A percentile compares a stretch with the other conserved stretches of the same genome.
These are phyloP conservation scores for Aspergillus affinis DNA, from an alignment of 495 filamentous ascomycete genomes.

Conservation along the genomic window DNA sequence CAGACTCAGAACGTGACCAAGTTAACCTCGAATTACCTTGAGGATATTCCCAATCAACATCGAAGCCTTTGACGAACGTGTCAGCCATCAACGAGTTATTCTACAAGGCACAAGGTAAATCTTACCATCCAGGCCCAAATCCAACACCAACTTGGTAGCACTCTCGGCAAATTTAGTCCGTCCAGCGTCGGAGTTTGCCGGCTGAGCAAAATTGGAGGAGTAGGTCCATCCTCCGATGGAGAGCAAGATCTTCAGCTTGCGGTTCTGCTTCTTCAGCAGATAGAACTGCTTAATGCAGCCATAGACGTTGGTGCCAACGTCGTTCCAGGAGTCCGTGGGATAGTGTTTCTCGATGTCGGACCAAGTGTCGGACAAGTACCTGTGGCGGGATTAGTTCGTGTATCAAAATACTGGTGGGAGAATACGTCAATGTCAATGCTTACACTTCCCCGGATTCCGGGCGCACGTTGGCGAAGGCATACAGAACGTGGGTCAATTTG, in stretches of 20 bases:
- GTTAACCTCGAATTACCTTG: conserved; percentile 26
- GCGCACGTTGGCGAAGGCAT: conserved; percentile 82
- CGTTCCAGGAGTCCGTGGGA: conserved; percentile 45
- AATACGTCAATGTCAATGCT: conserved; percentile 13
- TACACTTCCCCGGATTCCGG: conserved; percentile 77
- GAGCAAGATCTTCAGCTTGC: conserved; percentile 86
- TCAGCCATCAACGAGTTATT: conserved; percentile 12
- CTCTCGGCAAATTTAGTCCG: conserved; percentile 70
- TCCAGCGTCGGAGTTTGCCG: conserved; percentile 59
- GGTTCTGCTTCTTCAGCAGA: conserved; percentile 82
- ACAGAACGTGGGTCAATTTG: conserved; percentile 89
- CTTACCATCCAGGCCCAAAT: conserved; percentile 63
- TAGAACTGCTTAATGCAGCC: conserved; percentile 88
- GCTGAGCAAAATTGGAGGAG: conserved; percentile 76
- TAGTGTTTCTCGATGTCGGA: conserved; percentile 88
- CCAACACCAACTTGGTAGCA: conserved; percentile 65
- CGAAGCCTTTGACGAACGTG: conserved; percentile 37
- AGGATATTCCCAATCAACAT: conserved; percentile 66
- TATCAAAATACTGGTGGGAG: neutral
- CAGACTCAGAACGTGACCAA: neutral
- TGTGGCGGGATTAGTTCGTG: conserved; percentile 23
- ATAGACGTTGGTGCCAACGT: conserved; percentile 45
- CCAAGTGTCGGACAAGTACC: conserved; percentile 79
- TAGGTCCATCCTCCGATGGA: conserved; percentile 98
- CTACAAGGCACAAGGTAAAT: neutral